Base-by-base conservation (phyloP, 257 asterid species). In the Penstemon eatonii region DNA sequence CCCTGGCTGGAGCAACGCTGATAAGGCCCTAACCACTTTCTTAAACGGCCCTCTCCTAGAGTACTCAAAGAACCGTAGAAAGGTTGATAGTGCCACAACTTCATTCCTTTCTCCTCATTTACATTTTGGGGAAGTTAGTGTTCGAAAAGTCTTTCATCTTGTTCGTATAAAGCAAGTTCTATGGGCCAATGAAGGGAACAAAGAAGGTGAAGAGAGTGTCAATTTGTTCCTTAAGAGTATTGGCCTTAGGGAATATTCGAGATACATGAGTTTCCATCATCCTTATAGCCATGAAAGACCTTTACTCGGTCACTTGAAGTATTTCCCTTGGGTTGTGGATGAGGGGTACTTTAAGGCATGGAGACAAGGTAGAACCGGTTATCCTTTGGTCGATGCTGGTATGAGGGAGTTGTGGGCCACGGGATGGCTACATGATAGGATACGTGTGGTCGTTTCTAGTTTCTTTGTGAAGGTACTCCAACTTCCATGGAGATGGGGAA, bases 401-500 rank as follows among this genome's bases (percentile, higher is more conserved):
- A 92, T 92, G 97, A 82, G 97, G 73, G 97, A 92, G 79, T 78
- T 92, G 3, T 90, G 98, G 98, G 98, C 98, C 53, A 86, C 97
- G 6, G 97, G 97, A 8, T 92, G 98, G 97, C 83, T 92, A 36
- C 97, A 92, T 51, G 97, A 92, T 70, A 63, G 97, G 79, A 92
- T 92, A 73, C 80, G 98, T 4, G 96, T 88, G 10, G 97, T 92
- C 3, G 98, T 92, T 36, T 78, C 98, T 1, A 92, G 98, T 71
- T 92, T 92, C 87, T 92, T 90, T 74, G 98, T 92, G 15, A 92
- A 92, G 80, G 93, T 92, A 75, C 79, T 92, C 77, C 97, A 87
- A 81, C 87, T 92, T 61, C 97, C 98, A 4, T 92, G 97, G 97
- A 83, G 96, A 72, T 92, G 97, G 98, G 95, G 98, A 15, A 88